Evolutionary conservation across 2,329 filamentous ascomycete species (phyloP).

Genomic region (Colletotrichum lupini): DNA sequence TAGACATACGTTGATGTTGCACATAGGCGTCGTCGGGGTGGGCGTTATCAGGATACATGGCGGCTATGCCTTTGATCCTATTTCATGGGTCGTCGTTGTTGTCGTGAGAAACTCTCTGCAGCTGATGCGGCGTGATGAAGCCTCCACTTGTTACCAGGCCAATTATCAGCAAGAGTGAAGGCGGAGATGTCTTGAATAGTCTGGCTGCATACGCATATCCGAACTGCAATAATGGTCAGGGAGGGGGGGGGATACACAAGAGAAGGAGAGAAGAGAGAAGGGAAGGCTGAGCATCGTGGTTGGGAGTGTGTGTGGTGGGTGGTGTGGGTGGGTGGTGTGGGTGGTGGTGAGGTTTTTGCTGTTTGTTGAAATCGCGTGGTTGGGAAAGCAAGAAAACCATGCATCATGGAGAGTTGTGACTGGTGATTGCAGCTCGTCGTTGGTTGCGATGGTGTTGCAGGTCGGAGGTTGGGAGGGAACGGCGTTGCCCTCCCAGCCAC

Average conservation of each 20-base stretch:
- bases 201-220: constrained; percentile 14
- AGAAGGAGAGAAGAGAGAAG: constrained; percentile 7
- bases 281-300: constrained; percentile 10
- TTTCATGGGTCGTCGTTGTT: neutral
- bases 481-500: constrained; percentile 32
- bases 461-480: constrained; percentile 24
- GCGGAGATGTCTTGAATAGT: constrained; percentile 15
- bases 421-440: neutral
- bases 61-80: neutral
- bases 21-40: constrained; percentile 15
- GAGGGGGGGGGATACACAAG: neutral
- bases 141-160: constrained; percentile 19
- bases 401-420: neutral
- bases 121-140: constrained; percentile 22
- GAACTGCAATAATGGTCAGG: neutral
- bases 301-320: constrained; percentile 2
- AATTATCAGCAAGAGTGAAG: constrained; percentile 17
- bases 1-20: constrained; percentile 28
- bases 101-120: constrained; percentile 3
- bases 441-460: neutral
- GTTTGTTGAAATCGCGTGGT: constrained; percentile 23
- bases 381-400: constrained; percentile 4
- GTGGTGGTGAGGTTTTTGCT: constrained; percentile 28
- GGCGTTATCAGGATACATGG: constrained; percentile 27
- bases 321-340: neutral